Conservation (phyloP, 768 basidiomycete species). For the Serendipita sp. region DNA sequence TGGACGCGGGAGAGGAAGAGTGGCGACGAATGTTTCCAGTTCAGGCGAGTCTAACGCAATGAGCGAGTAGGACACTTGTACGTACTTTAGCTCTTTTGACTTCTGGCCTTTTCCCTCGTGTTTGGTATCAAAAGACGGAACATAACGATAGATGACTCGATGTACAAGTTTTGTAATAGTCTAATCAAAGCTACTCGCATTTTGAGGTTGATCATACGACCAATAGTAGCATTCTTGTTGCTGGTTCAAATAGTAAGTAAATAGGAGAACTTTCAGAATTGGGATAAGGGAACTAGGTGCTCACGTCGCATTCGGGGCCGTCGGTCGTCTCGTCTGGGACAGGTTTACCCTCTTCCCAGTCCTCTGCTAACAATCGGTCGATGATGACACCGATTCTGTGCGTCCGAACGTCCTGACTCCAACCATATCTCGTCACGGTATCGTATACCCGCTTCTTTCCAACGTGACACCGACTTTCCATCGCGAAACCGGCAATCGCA, state of each 20-base stretch:
- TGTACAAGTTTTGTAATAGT: no score
- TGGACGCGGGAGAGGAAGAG: conserved; percentile 18
- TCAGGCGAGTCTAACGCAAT: conserved; percentile 10
- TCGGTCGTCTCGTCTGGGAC: neutral
- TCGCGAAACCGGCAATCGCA: conserved; percentile 69
- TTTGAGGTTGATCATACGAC: neutral
- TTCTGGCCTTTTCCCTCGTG: no score
- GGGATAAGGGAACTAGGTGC: no score
- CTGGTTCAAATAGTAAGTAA: neutral
- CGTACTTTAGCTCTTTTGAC: neutral
- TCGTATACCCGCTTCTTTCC: conserved; percentile 76
- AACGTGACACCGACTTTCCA: conserved; percentile 78
- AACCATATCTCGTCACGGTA: conserved; percentile 63
- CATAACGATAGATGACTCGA: no score
- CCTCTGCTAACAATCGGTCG: conserved; percentile 22
- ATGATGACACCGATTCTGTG: conserved; percentile 59
- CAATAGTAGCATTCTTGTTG: neutral
- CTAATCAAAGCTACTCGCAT: neutral
- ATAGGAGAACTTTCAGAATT: no score
- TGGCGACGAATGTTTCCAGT: conserved; percentile 17
- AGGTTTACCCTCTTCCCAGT: conserved; percentile 3
- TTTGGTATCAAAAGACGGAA: no score
- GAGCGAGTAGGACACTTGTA: neutral
- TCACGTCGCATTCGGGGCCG: neutral
- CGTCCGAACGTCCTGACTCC: conserved; percentile 60